Evolutionary conservation across 202 grass and related monocot genomes (phyloP).

Genomic region (Thinopyrum obtusiflorum): DNA sequence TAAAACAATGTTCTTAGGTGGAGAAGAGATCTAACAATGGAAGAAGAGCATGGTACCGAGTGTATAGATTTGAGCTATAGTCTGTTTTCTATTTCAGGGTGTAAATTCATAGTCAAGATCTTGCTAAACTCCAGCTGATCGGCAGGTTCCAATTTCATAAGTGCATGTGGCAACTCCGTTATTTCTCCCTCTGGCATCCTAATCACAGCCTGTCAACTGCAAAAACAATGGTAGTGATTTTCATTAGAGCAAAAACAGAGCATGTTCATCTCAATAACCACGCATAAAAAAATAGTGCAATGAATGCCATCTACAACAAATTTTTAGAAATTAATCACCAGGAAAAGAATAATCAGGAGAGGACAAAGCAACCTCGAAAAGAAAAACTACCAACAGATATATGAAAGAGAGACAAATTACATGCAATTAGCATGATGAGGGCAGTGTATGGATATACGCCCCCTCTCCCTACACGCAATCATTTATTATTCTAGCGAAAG

Average conservation of each 20-base stretch:
- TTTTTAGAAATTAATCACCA: no score
- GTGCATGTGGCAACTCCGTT: constrained; percentile 66
- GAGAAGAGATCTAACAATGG: not conserved
- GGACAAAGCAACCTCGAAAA: no score
- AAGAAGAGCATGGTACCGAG: not conserved
- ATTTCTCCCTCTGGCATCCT: constrained; percentile 74
- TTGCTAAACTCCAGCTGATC: constrained; percentile 44
- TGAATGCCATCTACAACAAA: no score
- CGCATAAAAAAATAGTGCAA: no score
- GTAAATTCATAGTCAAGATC: constrained; percentile 30
- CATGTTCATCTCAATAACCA: no score
- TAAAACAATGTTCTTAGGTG: not conserved
- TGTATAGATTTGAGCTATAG: constrained; percentile 3
- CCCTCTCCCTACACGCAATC: no score
- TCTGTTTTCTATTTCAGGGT: not conserved
- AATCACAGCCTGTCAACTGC: constrained; percentile 81
- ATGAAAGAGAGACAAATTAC: no score
- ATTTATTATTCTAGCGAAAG: no score
- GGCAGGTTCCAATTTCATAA: constrained; percentile 56
- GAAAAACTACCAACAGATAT: no score
- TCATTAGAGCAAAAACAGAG: constrained; percentile 21
- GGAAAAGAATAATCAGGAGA: no score
- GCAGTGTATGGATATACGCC: no score
- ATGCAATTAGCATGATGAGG: no score
- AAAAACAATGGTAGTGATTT: constrained; percentile 22